Evolutionary conservation across 257 asterid genomes (phyloP).

Genomic region (Anisodus tanguticus): DNA sequence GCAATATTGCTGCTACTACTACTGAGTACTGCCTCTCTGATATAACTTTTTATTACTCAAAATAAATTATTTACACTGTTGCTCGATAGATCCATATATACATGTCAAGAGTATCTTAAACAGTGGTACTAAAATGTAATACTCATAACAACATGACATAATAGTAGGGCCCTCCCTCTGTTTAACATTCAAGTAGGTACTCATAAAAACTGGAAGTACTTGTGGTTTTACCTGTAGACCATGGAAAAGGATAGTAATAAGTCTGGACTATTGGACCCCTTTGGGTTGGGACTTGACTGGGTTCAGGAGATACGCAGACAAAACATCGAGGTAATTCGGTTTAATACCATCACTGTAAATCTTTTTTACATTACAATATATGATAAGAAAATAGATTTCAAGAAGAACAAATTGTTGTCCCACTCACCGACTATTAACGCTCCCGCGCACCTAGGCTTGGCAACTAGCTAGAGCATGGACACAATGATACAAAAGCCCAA

Average conservation of each 20-base stretch:
- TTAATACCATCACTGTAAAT: neutral
- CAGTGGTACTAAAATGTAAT: neutral
- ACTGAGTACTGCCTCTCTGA: neutral
- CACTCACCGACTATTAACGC: too few relatives aligned
- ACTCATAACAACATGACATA: neutral
- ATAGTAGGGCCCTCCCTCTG: neutral
- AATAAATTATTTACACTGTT: neutral
- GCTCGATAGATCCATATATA: neutral
- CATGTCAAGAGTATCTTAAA: neutral
- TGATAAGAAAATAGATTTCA: too few relatives aligned
- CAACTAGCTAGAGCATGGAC: too few relatives aligned
- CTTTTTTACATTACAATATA: neutral
- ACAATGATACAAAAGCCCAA: too few relatives aligned
- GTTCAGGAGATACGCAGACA: neutral
- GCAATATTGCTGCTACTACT: neutral
- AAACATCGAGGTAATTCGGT: neutral
- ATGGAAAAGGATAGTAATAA: neutral
- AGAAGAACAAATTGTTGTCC: too few relatives aligned
- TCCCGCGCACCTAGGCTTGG: too few relatives aligned
- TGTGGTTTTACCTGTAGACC: neutral
- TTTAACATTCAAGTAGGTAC: constrained; percentile 7
- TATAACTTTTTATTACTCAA: neutral
- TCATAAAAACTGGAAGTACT: neutral
- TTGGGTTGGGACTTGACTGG: neutral
- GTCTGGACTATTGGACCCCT: neutral